Percentiles rank a stretch among this genome's conserved stretches.
Conservation (phyloP, 129 eudicot genomes). For the Calendula officinalis region DNA sequence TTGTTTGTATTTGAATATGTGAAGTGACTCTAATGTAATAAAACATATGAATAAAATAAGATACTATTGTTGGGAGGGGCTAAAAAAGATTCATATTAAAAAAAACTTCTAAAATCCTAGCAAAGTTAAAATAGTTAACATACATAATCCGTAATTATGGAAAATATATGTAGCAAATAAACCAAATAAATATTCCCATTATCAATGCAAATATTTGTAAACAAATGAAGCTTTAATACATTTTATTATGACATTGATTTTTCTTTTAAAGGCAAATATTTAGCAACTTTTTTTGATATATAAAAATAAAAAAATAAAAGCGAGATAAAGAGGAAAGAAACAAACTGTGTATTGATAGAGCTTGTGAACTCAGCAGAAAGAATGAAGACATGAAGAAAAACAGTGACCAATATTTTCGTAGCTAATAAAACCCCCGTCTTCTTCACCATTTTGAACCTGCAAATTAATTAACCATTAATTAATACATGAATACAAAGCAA, state of each 20-base stretch:
- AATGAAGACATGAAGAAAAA: slow-evolving; percentile 12
- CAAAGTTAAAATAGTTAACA: background rate
- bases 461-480: slow-evolving; percentile 8
- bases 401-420: slow-evolving; percentile 1
- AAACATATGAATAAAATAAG: too few species aligned
- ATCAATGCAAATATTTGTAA: too few species aligned
- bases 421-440: slow-evolving; percentile 17
- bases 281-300: background rate
- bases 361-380: slow-evolving; percentile 9
- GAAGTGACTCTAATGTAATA: too few species aligned
- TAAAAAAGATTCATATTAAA: background rate
- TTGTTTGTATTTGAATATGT: too few species aligned
- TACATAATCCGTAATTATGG: background rate
- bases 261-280: slow-evolving; percentile 1
- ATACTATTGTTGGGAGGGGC: too few species aligned
- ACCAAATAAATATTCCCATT: background rate
- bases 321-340: background rate
- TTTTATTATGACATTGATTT: too few species aligned
- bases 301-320: background rate
- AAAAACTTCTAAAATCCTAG: slow-evolving; percentile 6
- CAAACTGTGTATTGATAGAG: slow-evolving; percentile 16
- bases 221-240: too few species aligned
- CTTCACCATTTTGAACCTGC: slow-evolving; percentile 26
- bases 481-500: slow-evolving; percentile 10
- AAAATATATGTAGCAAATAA: background rate